phyloP scores from a whole-genome alignment of 768 basidiomycete species.

The Solioccasus polychromus region DNA sequence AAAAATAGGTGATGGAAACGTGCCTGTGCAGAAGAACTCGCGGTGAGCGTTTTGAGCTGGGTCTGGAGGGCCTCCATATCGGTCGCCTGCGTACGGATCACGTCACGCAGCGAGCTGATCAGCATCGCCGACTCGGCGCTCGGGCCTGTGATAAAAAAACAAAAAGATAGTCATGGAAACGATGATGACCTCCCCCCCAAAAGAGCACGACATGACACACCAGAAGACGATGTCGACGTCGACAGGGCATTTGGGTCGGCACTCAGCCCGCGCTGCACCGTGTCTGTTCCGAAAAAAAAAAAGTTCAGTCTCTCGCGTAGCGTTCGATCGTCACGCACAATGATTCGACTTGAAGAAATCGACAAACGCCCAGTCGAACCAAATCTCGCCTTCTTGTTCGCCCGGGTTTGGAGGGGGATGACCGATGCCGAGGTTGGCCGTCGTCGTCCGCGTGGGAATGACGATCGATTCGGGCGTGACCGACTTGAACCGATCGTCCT shows the following conservation, averaged over 20 bases:
- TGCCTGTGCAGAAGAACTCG: slow-evolving; percentile 41
- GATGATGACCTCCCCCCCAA: too few relatives aligned
- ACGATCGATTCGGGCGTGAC: slow-evolving; percentile 86
- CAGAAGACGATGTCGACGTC: slow-evolving; percentile 46
- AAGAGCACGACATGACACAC: slow-evolving; percentile 35
- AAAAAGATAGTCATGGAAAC: neutral
- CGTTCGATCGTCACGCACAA: too few relatives aligned
- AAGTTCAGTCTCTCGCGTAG: too few relatives aligned
- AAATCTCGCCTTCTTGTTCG: slow-evolving; percentile 77
- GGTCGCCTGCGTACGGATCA: slow-evolving; percentile 75
- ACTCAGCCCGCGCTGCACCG: slow-evolving; percentile 70
- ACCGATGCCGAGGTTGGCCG: neutral
- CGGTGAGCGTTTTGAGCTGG: slow-evolving; percentile 45
- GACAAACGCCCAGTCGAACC: slow-evolving; percentile 98
- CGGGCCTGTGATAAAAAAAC: slow-evolving; percentile 40
- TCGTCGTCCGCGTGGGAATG: slow-evolving; percentile 43
- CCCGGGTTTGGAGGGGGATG: slow-evolving; percentile 11
- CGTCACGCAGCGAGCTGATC: slow-evolving; percentile 78
- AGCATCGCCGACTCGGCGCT: slow-evolving; percentile 78
- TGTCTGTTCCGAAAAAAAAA: slow-evolving; percentile 43
- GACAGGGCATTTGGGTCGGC: slow-evolving; percentile 66
- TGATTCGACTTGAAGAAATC: slow-evolving; percentile 99
- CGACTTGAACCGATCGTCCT: slow-evolving; percentile 90
- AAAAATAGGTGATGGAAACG: neutral
- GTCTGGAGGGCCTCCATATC: slow-evolving; percentile 72